Evolutionary conservation across 306 rosid species (phyloP).

Genomic region (Pachyrhizus erosus): DNA sequence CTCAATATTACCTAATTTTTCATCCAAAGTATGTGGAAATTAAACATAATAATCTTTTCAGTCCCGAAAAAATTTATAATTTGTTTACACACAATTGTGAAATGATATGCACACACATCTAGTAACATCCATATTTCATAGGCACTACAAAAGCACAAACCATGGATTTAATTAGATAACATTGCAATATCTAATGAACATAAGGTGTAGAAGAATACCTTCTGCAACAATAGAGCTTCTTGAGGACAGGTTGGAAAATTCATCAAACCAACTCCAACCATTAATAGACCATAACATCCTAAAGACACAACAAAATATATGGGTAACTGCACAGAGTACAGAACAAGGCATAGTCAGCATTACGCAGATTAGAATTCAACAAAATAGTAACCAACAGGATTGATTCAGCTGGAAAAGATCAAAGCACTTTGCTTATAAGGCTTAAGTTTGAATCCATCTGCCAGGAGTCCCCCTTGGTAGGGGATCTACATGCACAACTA

Average conservation of each 20-base stretch:
- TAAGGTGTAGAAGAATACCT: constrained; percentile 54
- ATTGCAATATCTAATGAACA: constrained; percentile 5
- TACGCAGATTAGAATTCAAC: constrained; percentile 1
- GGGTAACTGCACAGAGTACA: constrained; percentile 66
- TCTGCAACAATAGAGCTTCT: constrained; percentile 72
- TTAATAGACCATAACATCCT: constrained; percentile 91
- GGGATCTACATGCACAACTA: background rate
- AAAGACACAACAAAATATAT: constrained; percentile 77
- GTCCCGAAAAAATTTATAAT: constrained; percentile 11
- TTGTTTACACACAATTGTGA: background rate
- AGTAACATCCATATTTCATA: constrained; percentile 1
- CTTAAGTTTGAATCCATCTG: constrained; percentile 20
- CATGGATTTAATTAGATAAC: constrained; percentile 5
- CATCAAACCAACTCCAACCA: constrained; percentile 94
- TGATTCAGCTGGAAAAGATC: constrained; percentile 28
- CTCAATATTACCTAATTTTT: background rate
- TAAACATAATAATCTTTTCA: constrained; percentile 10
- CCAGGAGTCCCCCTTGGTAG: constrained; percentile 1
- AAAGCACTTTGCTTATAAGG: background rate
- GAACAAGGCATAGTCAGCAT: constrained; percentile 39
- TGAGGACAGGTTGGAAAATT: constrained; percentile 87
- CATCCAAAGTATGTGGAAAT: background rate
- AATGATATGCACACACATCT: background rate
- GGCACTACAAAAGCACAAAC: background rate
- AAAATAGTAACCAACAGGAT: background rate